phyloP scores from a whole-genome alignment of 305 asterid genomes.

The Caryopteris hybrid region DNA sequence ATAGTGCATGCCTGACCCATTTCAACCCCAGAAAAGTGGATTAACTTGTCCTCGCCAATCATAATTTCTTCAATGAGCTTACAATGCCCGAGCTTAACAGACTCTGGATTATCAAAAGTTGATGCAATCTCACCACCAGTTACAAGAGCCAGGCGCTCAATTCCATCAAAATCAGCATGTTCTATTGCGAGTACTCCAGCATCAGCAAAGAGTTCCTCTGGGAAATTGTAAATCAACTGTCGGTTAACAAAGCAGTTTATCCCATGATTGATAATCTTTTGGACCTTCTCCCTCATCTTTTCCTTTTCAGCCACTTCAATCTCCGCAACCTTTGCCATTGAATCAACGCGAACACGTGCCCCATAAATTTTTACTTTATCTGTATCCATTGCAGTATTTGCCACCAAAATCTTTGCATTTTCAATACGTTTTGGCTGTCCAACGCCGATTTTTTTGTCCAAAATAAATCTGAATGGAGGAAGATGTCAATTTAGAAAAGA shows the following conservation, averaged over 20 bases:
- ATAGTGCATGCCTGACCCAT: conserved; percentile 97
- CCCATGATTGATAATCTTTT: conserved; percentile 86
- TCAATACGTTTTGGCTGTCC: conserved; percentile 96
- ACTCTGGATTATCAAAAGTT: conserved; percentile 92
- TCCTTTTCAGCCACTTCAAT: conserved; percentile 88
- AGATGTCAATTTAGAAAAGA: neutral
- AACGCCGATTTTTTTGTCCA: conserved; percentile 93
- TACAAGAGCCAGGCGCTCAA: conserved; percentile 85
- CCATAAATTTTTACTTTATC: conserved; percentile 95
- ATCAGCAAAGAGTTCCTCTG: conserved; percentile 95
- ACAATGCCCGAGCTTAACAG: conserved; percentile 88
- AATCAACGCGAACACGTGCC: conserved; percentile 96
- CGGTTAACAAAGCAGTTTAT: conserved; percentile 93
- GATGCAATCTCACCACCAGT: conserved; percentile 98
- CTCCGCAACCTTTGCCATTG: conserved; percentile 98
- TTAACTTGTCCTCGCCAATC: conserved; percentile 94
- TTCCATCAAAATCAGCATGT: conserved; percentile 97
- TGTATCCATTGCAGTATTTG: conserved; percentile 96
- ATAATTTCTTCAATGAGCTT: conserved; percentile 89
- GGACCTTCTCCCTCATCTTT: conserved; percentile 92
- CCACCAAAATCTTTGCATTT: conserved; percentile 84
- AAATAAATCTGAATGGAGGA: conserved; percentile 57
- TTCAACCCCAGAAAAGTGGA: conserved; percentile 88
- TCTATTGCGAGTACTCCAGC: conserved; percentile 94
- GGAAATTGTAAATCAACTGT: conserved; percentile 95